These are phyloP conservation scores for Colletotrichum sp. DNA, from an alignment of 2,329 filamentous ascomycete species.

Conservation along the genomic window DNA sequence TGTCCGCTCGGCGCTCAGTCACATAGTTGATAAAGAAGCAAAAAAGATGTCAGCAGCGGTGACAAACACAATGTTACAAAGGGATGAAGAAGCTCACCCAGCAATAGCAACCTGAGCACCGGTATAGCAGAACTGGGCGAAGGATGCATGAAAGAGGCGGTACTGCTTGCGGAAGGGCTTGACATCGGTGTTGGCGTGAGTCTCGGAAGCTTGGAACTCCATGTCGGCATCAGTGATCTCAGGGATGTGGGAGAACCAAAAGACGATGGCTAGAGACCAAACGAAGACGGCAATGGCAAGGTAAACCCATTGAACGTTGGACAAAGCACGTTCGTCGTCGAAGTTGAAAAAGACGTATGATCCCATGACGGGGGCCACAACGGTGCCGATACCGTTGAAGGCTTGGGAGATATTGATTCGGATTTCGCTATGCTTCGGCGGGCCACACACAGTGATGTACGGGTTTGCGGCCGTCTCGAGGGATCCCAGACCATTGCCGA, in stretches of 20 bases:
- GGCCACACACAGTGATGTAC: slow-evolving; percentile 58
- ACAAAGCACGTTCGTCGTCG: slow-evolving; percentile 51
- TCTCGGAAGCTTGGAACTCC: slow-evolving; percentile 61
- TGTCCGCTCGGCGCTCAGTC: slow-evolving; percentile 57
- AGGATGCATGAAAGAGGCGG: slow-evolving; percentile 76
- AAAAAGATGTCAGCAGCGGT: slow-evolving; percentile 63
- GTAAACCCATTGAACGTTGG: slow-evolving; percentile 79
- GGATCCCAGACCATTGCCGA: slow-evolving; percentile 75
- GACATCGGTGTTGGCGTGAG: slow-evolving; percentile 38
- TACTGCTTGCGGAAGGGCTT: slow-evolving; percentile 73
- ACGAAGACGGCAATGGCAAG: slow-evolving; percentile 77
- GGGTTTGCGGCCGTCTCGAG: slow-evolving; percentile 82
- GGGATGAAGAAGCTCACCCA: slow-evolving; percentile 51
- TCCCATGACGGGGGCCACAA: slow-evolving; percentile 73
- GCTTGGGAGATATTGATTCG: slow-evolving; percentile 60
- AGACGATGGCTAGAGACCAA: slow-evolving; percentile 67
- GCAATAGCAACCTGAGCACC: slow-evolving; percentile 74
- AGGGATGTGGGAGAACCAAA: slow-evolving; percentile 71
- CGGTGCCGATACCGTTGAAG: slow-evolving; percentile 59
- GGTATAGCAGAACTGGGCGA: slow-evolving; percentile 80
- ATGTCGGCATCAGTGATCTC: slow-evolving; percentile 75
- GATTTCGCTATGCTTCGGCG: slow-evolving; percentile 57
- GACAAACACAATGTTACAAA: slow-evolving; percentile 52
- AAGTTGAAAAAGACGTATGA: slow-evolving; percentile 72
- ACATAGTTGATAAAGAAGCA: slow-evolving; percentile 78